A percentile compares a stretch with the other conserved stretches of the same genome.
These are phyloP conservation scores for Warburgia ugandensis DNA, from an alignment of 164 flowering plant genomes.

Conservation along the genomic window DNA sequence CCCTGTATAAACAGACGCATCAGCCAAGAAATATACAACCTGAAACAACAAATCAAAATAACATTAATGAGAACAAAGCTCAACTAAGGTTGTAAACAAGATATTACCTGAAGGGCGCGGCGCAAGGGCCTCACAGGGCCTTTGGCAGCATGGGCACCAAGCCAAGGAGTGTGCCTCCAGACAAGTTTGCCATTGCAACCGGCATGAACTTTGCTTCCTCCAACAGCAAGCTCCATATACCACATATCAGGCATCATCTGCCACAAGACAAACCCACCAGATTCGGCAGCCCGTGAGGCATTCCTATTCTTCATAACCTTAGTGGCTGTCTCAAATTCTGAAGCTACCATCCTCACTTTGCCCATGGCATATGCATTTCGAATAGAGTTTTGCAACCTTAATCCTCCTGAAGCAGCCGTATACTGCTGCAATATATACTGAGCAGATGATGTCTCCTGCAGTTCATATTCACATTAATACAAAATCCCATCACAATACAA, in stretches of 20 bases:
- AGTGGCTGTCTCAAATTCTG: constrained; percentile 52
- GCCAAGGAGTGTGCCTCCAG: constrained; percentile 73
- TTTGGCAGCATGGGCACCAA: constrained; percentile 64
- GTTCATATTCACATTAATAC: no score
- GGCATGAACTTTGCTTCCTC: constrained; percentile 62
- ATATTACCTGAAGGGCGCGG: constrained; percentile 55
- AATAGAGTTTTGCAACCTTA: constrained; percentile 40
- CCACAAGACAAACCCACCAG: constrained; percentile 61
- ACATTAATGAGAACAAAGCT: neutral
- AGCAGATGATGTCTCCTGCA: constrained; percentile 55
- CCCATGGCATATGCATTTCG: constrained; percentile 63
- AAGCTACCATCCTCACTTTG: constrained; percentile 54
- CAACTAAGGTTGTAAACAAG: neutral
- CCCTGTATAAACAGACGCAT: constrained; percentile 29
- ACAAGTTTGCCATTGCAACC: constrained; percentile 62
- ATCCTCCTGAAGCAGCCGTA: constrained; percentile 57
- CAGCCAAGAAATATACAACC: constrained; percentile 2
- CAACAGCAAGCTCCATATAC: constrained; percentile 67
- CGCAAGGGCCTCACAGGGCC: constrained; percentile 68
- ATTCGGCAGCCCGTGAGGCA: constrained; percentile 39
- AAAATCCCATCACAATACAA: neutral
- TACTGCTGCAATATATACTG: constrained; percentile 67
- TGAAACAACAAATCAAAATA: neutral
- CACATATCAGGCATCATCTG: constrained; percentile 71
- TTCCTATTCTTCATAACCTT: constrained; percentile 45